Evolutionary conservation across 192 early-diverging fungal genomes (phyloP), one percentile per base, ranked within the genome.

Genomic region (Phlyctochytrium planicorne): DNA sequence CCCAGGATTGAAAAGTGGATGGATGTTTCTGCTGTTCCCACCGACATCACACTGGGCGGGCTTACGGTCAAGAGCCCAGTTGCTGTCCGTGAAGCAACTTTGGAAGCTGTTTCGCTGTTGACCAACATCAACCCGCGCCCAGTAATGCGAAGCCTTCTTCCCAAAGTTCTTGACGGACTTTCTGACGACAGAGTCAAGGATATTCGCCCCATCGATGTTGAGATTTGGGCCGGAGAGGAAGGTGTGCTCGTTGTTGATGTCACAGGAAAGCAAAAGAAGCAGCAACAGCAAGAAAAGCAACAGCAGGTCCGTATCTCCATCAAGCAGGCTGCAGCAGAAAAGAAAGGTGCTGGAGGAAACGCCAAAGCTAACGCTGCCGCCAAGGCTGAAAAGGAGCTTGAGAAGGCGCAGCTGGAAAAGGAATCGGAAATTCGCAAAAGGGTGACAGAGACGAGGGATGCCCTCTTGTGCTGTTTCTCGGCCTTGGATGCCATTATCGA

Each of bases 361-460:
- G 29, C 83, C 72, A 64, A 90, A 89, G 72, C 70, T 87, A 36
- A 34, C 3, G 69, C 69, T 20, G 69, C 69, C 4, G 86, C 84
- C 0, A 92, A 90, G 53, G 91, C 90, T 14, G 93, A 96, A 67
- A 82, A 90, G 62, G 83, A 81, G 30, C 75, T 89, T 12, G 83
- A 93, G 3, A 80, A 91, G 62, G 72, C 78, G 14, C 93, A 93
- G 75, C 68, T 86, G 1, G 83, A 77, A 29, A 89, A 90, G 63
- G 96, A 98, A 73, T 63, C 72, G 1, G 80, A 69, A 4, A 88
- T 91, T n/a, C 86, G 96, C 29, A 75, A 65, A 53, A 72, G 80
- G 6, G 92, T 94, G 2, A 79, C 86, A 34, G 62, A 62, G 0
- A 69, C 89, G 12, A 71, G 75, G 24, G 67, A 72, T 6, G 78